A percentile compares a stretch with the other conserved stretches of the same genome.
Evolutionary conservation across 768 basidiomycete species (phyloP).

Genomic region (Lactarius akahatsu): DNA sequence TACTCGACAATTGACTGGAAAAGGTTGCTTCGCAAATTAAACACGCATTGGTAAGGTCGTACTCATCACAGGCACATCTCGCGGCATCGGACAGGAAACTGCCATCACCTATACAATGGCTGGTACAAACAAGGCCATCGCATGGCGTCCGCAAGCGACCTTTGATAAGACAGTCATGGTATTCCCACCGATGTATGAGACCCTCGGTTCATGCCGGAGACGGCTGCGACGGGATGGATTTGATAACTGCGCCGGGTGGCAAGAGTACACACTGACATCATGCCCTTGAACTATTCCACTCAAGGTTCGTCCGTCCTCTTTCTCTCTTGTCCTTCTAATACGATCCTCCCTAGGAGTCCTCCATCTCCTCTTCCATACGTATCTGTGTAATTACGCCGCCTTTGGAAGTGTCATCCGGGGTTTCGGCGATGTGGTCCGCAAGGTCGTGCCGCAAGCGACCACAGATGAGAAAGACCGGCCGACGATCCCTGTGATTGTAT

Average conservation of each 20-base stretch:
- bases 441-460: constrained; percentile 54
- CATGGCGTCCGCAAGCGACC: constrained; percentile 9
- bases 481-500: constrained; percentile 59
- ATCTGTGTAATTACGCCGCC: constrained; percentile 40
- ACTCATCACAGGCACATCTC: constrained; percentile 6
- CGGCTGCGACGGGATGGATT: no score
- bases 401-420: constrained; percentile 55
- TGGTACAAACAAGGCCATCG: constrained; percentile 23
- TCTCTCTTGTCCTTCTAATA: no score
- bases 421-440: constrained; percentile 56
- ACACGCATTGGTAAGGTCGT: constrained; percentile 22
- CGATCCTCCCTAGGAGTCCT: no score
- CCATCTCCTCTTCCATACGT: no score
- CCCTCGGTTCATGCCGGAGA: no score
- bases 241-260: no score
- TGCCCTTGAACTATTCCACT: no score
- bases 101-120: no score
- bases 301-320: no score
- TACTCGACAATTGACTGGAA: neutral
- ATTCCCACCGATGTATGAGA: no score
- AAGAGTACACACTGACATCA: no score
- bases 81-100: no score
- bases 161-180: constrained; percentile 24
- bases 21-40: neutral
- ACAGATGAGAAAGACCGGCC: constrained; percentile 79